Evolutionary conservation across 805 yeast genomes (phyloP), one percentile per base, ranked within the genome.

Genomic region (Cyberlindnera bimundalis): DNA sequence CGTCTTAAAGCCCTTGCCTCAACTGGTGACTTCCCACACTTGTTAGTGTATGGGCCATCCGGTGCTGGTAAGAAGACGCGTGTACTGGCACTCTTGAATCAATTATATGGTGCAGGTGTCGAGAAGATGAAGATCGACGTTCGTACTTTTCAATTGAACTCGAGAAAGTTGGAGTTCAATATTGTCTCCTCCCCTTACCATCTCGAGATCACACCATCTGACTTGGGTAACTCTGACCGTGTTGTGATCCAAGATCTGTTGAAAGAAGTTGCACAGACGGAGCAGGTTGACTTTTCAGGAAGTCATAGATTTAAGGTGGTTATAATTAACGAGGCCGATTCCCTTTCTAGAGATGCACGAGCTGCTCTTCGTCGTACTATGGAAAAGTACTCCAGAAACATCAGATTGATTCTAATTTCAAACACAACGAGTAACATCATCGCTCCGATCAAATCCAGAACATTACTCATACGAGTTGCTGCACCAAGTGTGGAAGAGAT

Each of bases 41-140:
- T 93, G 34, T 67, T 93, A 20, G 76, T 93, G 3, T 91, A 91
- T 59, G 99, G 99, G 0, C 98, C 99, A 1, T 79, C 89, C 27
- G 99, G 99, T 5, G 87, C 95, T 13, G 99, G 99, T 43, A 93
- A 93, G 60, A 95, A 93, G 68, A 93, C 99, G 9, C 76, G 99
- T 49, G 84, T 89, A 7, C 73, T 88, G 62, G 79, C 95, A 6
- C 72, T 95, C 2, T 65, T 93, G 39, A 72, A 78, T 41, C 87
- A 87, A 51, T 71, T 93, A 26, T 93, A 82, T 56, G 98, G 98
- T 0, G 62, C 84, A 3, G 84, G 83, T 39, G 87, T 86, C 15
- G 90, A 84, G 48, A 85, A 80, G 53, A 70, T 85, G 68, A 91
- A 89, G 61, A 90, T 93, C 39, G 98, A 93, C 58, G 85, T 90